phyloP scores from a whole-genome alignment of 2,329 filamentous ascomycete genomes.

The Pseudogymnoascus sp. region DNA sequence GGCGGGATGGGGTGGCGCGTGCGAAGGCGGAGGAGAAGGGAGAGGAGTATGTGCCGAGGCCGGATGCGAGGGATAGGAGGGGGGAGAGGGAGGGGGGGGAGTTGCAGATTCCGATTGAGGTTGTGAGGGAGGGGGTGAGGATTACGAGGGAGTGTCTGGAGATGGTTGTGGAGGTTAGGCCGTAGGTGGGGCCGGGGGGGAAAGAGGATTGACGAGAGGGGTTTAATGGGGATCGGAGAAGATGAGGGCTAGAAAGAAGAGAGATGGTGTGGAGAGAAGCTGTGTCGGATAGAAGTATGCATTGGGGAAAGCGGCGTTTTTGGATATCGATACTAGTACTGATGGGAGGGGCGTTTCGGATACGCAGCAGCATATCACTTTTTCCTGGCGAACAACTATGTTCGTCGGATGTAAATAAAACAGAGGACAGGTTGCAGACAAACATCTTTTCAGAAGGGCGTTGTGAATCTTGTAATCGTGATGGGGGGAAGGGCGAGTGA shows the following conservation, averaged over 20 bases:
- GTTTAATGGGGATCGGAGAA: not conserved
- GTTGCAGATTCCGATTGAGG: slow-evolving; percentile 49
- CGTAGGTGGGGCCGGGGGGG: not conserved
- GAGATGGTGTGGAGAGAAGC: not conserved
- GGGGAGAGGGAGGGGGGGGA: slow-evolving; percentile 23
- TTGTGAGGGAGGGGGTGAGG: slow-evolving; percentile 55
- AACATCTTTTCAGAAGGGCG: not conserved
- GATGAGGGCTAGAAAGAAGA: not conserved
- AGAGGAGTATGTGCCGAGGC: not conserved
- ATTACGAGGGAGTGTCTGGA: slow-evolving; percentile 52
- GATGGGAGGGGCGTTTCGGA: not conserved
- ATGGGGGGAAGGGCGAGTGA: not conserved
- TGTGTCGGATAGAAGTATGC: not conserved
- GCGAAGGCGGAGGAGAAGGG: not conserved
- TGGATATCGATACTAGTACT: not conserved
- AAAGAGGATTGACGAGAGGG: not conserved
- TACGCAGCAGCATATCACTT: not conserved
- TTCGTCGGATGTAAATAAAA: not conserved
- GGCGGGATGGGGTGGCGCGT: not conserved
- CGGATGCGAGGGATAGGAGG: slow-evolving; percentile 15
- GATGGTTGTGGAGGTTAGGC: slow-evolving; percentile 25
- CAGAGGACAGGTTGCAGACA: not conserved
- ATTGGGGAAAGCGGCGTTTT: slow-evolving; percentile 3
- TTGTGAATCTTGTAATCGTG: not conserved
- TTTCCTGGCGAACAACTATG: not conserved